A percentile compares a stretch with the other conserved stretches of the same genome.
Conservation (phyloP, 371 early-diverging fungal species). For the Lichtheimia ornata region DNA sequence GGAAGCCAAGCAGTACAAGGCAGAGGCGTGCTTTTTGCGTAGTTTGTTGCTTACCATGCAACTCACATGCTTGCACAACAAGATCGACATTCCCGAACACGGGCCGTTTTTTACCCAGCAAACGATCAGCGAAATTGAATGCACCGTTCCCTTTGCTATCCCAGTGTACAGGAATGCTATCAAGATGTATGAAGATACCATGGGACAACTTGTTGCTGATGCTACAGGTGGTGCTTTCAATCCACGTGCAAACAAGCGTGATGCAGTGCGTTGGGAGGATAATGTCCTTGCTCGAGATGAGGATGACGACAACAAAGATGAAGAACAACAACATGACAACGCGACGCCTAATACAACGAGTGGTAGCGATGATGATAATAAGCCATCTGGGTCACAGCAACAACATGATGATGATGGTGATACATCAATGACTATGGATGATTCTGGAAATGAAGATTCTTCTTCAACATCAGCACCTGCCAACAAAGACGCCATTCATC, state of each 20-base stretch:
- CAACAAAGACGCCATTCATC: conserved; percentile 18
- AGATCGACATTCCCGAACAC: conserved; percentile 24
- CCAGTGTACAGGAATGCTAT: conserved; percentile 23
- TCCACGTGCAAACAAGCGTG: too few relatives aligned
- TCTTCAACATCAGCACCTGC: neutral
- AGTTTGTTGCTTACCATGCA: conserved; percentile 51
- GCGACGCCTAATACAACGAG: too few relatives aligned
- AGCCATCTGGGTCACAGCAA: too few relatives aligned
- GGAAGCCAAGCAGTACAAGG: conserved; percentile 43
- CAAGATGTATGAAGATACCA: conserved; percentile 16
- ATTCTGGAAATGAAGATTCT: neutral
- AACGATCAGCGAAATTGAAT: conserved; percentile 22
- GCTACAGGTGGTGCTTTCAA: too few relatives aligned
- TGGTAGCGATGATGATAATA: too few relatives aligned
- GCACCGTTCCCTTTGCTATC: conserved; percentile 19
- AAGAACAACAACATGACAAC: too few relatives aligned
- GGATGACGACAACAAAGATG: too few relatives aligned
- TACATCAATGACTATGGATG: neutral
- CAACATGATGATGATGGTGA: too few relatives aligned
- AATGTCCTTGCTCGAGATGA: too few relatives aligned
- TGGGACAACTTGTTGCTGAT: neutral
- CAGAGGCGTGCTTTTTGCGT: conserved; percentile 54
- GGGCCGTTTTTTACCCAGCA: conserved; percentile 24
- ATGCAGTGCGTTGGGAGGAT: too few relatives aligned
- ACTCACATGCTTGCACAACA: conserved; percentile 27